A percentile compares a stretch with the other conserved stretches of the same genome.
Conservation (phyloP, 1,284 basidiomycete species). For the Veloporphyrellus conicus region DNA sequence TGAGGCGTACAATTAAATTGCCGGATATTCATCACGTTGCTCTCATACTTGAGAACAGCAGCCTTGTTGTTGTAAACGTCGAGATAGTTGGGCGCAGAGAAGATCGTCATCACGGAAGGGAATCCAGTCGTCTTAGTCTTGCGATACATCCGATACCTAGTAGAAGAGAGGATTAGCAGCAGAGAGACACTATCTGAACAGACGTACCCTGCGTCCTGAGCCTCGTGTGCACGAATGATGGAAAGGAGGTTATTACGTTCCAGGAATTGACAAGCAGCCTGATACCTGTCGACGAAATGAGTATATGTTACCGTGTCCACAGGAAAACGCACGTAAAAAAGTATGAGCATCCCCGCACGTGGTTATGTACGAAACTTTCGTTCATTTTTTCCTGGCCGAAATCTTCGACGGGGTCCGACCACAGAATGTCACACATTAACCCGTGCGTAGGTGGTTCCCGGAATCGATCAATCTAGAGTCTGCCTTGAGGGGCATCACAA, state of each 20-base stretch:
- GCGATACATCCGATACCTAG: conserved; percentile 91
- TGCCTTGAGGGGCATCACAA: conserved; percentile 5
- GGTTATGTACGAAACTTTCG: conserved; percentile 87
- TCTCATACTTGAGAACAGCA: conserved; percentile 94
- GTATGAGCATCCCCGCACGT: conserved; percentile 92
- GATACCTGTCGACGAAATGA: conserved; percentile 50
- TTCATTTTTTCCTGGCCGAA: conserved; percentile 87
- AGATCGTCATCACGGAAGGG: conserved; percentile 96
- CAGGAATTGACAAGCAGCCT: conserved; percentile 89
- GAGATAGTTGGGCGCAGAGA: conserved; percentile 93
- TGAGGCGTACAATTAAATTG: conserved; percentile 96
- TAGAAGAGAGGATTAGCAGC: conserved; percentile 3
- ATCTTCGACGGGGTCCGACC: conserved; percentile 93
- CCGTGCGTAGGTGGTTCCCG: conserved; percentile 92
- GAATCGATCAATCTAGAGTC: conserved; percentile 80
- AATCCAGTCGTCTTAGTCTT: conserved; percentile 92
- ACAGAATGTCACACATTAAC: conserved; percentile 92
- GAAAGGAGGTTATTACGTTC: conserved; percentile 93
- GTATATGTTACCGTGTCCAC: background rate
- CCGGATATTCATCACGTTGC: conserved; percentile 93
- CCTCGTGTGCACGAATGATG: conserved; percentile 92
- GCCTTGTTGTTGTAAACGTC: conserved; percentile 98
- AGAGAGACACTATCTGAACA: background rate
- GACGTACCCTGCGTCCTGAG: conserved; percentile 88
- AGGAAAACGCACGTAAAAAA: conserved; percentile 73